phyloP scores from a whole-genome alignment of 1,284 basidiomycete genomes.

The Irpex rosettiformis region DNA sequence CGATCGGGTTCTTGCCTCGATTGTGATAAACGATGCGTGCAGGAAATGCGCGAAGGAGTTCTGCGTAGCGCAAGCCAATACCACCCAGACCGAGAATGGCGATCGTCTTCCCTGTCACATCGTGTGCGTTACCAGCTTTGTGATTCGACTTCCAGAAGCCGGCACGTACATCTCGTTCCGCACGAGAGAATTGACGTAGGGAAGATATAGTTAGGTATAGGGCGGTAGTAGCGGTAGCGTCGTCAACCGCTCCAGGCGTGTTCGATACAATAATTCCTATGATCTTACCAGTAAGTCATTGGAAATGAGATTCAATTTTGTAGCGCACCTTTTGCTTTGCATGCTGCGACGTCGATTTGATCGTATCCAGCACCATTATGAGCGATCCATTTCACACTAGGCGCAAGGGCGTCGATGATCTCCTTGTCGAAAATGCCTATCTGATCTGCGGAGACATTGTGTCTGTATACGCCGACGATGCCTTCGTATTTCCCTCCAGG shows the following conservation, averaged over 20 bases:
- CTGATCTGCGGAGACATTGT: constrained; percentile 58
- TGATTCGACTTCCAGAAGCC: constrained; percentile 55
- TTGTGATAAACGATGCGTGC: constrained; percentile 89
- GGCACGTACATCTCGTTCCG: constrained; percentile 64
- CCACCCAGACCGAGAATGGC: constrained; percentile 90
- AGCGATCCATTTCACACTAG: constrained; percentile 78
- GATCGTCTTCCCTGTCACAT: constrained; percentile 76
- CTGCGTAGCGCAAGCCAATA: constrained; percentile 74
- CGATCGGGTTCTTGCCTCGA: constrained; percentile 50
- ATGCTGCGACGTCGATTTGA: constrained; percentile 76
- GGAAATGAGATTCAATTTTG: neutral
- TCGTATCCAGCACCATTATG: constrained; percentile 95
- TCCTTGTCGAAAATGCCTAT: constrained; percentile 83
- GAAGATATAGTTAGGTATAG: constrained; percentile 83
- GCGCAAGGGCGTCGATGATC: constrained; percentile 65
- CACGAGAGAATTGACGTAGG: constrained; percentile 74
- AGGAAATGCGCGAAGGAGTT: constrained; percentile 70
- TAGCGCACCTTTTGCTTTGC: constrained; percentile 60
- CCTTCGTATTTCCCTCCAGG: constrained; percentile 72
- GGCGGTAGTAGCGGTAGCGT: constrained; percentile 88
- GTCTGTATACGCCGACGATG: constrained; percentile 77
- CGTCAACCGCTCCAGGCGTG: constrained; percentile 89
- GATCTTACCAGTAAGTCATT: neutral
- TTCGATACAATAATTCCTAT: constrained; percentile 85
- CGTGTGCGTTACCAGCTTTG: constrained; percentile 51